phyloP scores from a whole-genome alignment of 177 flowering plant genomes.

The Tripterygium wilfordii region DNA sequence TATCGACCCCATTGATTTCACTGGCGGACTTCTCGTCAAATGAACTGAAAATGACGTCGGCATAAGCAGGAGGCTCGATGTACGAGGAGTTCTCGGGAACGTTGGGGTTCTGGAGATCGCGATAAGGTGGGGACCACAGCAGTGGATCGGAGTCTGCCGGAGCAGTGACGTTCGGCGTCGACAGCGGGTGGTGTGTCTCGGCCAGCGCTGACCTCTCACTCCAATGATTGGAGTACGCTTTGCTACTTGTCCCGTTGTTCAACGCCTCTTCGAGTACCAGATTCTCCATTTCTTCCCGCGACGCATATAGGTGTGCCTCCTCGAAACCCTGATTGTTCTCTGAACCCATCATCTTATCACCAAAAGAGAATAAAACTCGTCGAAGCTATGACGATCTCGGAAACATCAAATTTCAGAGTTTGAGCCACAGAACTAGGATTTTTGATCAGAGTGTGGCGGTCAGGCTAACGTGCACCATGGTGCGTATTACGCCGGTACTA shows the following conservation, averaged over 20 bases:
- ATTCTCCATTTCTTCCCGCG: slow-evolving; percentile 59
- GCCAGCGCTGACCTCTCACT: slow-evolving; percentile 40
- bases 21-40: slow-evolving; percentile 20
- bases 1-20: slow-evolving; percentile 23
- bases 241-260: slow-evolving; percentile 2
- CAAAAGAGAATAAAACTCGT: too few species aligned
- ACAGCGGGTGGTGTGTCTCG: slow-evolving; percentile 33
- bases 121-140: slow-evolving; percentile 19
- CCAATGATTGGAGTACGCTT: slow-evolving; percentile 22
- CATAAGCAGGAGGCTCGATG: slow-evolving; percentile 60
- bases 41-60: slow-evolving; percentile 57
- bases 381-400: too few species aligned
- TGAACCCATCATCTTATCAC: slow-evolving; percentile 65
- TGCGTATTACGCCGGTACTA: too few species aligned
- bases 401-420: too few species aligned
- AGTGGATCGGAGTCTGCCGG: slow-evolving; percentile 33
- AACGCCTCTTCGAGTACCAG: slow-evolving; percentile 44
- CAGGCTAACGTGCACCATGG: too few species aligned
- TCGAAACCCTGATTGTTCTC: slow-evolving; percentile 53
- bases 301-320: slow-evolving; percentile 37
- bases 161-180: slow-evolving; percentile 12
- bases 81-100: slow-evolving; percentile 26
- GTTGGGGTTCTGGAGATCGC: slow-evolving; percentile 26
- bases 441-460: too few species aligned
- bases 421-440: too few species aligned